These are phyloP conservation scores for Trichoderma sp. DNA, from an alignment of 2,329 filamentous ascomycete species.

Conservation along the genomic window DNA sequence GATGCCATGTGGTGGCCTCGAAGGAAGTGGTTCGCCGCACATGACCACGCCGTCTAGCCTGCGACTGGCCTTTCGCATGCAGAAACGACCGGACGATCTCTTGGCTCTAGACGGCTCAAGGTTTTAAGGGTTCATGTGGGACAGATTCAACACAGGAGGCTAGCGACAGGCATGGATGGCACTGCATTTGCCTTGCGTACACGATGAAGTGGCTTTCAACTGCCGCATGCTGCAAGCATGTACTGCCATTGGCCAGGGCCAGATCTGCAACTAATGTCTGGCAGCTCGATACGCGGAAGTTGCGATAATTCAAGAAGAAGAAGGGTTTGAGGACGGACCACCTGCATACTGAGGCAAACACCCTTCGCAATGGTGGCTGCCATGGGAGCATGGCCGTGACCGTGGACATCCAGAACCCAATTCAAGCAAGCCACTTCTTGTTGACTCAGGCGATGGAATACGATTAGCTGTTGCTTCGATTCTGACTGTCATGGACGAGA, in stretches of 20 bases:
- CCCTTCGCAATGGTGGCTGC: background rate
- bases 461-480: background rate
- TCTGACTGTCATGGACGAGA: background rate
- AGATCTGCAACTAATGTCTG: background rate
- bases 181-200: background rate
- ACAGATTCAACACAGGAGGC: background rate
- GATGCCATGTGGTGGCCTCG: slow-evolving; percentile 18
- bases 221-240: slow-evolving; percentile 1
- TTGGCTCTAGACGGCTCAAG: background rate
- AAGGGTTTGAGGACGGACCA: background rate
- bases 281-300: background rate
- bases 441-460: background rate
- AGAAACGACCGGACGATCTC: slow-evolving; percentile 10
- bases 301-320: background rate
- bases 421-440: background rate
- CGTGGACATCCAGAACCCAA: background rate
- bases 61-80: background rate
- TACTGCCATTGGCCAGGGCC: slow-evolving; percentile 8
- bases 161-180: background rate
- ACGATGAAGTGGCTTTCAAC: background rate
- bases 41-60: background rate
- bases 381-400: background rate
- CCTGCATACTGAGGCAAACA: background rate
- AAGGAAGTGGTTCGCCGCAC: slow-evolving; percentile 8
- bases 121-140: slow-evolving; percentile 1